Percentiles rank a stretch among this genome's conserved stretches.
phyloP scores from a whole-genome alignment of 73 alveolate genomes.

The Halteria grandinella region DNA sequence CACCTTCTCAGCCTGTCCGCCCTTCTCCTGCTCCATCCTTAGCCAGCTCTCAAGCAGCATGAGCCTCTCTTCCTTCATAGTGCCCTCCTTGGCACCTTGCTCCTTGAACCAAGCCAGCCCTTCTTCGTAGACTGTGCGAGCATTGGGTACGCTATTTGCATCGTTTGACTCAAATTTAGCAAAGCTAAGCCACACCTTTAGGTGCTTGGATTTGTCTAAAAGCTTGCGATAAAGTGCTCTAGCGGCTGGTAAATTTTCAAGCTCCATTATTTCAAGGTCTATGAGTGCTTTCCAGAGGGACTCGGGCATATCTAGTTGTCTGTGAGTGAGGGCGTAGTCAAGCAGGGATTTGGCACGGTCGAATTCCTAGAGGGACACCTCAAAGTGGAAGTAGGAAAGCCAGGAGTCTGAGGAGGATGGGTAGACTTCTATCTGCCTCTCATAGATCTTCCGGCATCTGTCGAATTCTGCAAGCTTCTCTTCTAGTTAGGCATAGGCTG shows the following conservation, averaged over 20 bases:
- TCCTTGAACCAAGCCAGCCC: conserved; percentile 78
- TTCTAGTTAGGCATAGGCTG: conserved; percentile 90
- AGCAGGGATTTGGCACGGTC: conserved; percentile 86
- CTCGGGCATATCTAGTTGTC: conserved; percentile 86
- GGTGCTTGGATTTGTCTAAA: conserved; percentile 79
- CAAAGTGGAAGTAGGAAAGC: conserved; percentile 91
- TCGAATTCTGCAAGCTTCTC: conserved; percentile 89
- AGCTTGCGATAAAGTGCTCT: conserved; percentile 73
- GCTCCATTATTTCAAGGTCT: conserved; percentile 72
- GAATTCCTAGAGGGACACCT: conserved; percentile 83
- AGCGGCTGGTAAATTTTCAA: conserved; percentile 73
- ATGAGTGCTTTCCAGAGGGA: conserved; percentile 86
- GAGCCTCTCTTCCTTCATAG: conserved; percentile 84
- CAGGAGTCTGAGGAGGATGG: conserved; percentile 86
- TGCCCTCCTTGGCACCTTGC: conserved; percentile 61
- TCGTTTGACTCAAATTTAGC: conserved; percentile 80
- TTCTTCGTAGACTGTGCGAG: conserved; percentile 61
- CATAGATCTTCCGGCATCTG: conserved; percentile 84
- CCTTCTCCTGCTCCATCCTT: conserved; percentile 73
- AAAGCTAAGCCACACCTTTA: conserved; percentile 88
- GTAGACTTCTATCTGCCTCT: conserved; percentile 81
- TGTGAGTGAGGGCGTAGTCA: conserved; percentile 74
- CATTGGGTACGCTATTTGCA: conserved; percentile 57
- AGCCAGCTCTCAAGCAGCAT: conserved; percentile 83
- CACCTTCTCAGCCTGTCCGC: conserved; percentile 67